Conservation (phyloP, 352 stramenopile genomes). For the Phytophthora pini region DNA sequence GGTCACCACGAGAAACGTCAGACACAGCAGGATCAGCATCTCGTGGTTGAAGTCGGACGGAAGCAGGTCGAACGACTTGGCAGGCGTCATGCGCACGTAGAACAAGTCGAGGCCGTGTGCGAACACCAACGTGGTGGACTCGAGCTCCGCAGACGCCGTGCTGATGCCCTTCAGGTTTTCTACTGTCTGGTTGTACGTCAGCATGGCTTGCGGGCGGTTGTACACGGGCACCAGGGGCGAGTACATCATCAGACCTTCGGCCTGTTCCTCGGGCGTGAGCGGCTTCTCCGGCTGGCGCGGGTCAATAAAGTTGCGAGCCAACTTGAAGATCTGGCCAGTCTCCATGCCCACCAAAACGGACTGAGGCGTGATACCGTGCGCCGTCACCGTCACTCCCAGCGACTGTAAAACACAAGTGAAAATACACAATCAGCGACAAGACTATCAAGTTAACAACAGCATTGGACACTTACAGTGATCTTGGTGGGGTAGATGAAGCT, state of each 20-base stretch:
- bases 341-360: slow-evolving; percentile 93
- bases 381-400: slow-evolving; percentile 93
- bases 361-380: slow-evolving; percentile 95
- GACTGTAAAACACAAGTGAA: slow-evolving; percentile 39
- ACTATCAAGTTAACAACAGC: not conserved
- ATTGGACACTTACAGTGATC: slow-evolving; percentile 64
- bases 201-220: slow-evolving; percentile 82
- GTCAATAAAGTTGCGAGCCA: slow-evolving; percentile 94
- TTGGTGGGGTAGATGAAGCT: slow-evolving; percentile 93
- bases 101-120: slow-evolving; percentile 95
- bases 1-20: slow-evolving; percentile 85
- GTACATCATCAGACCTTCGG: slow-evolving; percentile 90
- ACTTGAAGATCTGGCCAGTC: slow-evolving; percentile 92
- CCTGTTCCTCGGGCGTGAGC: slow-evolving; percentile 84
- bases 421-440: slow-evolving; percentile 10
- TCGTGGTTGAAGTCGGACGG: slow-evolving; percentile 96
- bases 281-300: slow-evolving; percentile 94
- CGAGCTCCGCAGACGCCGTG: slow-evolving; percentile 87
- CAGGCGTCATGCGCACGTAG: slow-evolving; percentile 93
- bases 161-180: slow-evolving; percentile 75
- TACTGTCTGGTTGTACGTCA: slow-evolving; percentile 94
- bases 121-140: slow-evolving; percentile 96
- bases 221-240: slow-evolving; percentile 90
- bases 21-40: slow-evolving; percentile 92
- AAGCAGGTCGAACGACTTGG: slow-evolving; percentile 96